Evolutionary conservation across 1,284 basidiomycete species (phyloP).

Genomic region (Chiua sp.): DNA sequence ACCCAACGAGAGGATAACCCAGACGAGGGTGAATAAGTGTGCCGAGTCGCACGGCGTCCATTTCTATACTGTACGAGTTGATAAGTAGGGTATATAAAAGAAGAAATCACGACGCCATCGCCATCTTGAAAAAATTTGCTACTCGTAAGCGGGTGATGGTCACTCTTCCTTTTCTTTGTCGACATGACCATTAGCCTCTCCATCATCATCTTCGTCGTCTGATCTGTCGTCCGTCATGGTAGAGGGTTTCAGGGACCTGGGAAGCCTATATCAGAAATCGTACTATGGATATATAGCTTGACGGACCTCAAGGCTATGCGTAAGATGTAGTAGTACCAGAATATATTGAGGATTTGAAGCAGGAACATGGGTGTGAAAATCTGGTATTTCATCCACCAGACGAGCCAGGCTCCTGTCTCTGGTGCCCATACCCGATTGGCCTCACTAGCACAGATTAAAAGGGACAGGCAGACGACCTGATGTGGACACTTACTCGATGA

Average conservation of each 20-base stretch:
- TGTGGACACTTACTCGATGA: constrained; percentile 71
- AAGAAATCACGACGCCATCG: constrained; percentile 2
- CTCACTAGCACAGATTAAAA: constrained; percentile 50
- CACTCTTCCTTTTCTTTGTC: constrained; percentile 40
- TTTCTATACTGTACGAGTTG: constrained; percentile 13
- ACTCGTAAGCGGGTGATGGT: constrained; percentile 7
- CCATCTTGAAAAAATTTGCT: not conserved
- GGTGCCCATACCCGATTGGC: constrained; percentile 64
- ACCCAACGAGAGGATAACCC: constrained; percentile 7
- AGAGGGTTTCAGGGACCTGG: constrained; percentile 20
- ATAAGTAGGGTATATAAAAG: constrained; percentile 10
- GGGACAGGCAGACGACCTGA: not conserved
- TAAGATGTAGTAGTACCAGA: constrained; percentile 89
- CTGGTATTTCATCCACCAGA: constrained; percentile 82
- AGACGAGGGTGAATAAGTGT: constrained; percentile 8
- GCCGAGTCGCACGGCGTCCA: not conserved
- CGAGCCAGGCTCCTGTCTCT: constrained; percentile 72
- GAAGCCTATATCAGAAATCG: not conserved
- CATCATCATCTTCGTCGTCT: constrained; percentile 72
- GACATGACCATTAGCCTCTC: constrained; percentile 29
- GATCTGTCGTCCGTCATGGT: constrained; percentile 57
- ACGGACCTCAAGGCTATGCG: constrained; percentile 62
- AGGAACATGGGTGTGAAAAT: constrained; percentile 78
- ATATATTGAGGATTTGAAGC: constrained; percentile 85
- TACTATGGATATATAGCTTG: not conserved